Base-by-base conservation (phyloP, 2,329 filamentous ascomycete genomes). In the Pyrenophora tritici-repentis region DNA sequence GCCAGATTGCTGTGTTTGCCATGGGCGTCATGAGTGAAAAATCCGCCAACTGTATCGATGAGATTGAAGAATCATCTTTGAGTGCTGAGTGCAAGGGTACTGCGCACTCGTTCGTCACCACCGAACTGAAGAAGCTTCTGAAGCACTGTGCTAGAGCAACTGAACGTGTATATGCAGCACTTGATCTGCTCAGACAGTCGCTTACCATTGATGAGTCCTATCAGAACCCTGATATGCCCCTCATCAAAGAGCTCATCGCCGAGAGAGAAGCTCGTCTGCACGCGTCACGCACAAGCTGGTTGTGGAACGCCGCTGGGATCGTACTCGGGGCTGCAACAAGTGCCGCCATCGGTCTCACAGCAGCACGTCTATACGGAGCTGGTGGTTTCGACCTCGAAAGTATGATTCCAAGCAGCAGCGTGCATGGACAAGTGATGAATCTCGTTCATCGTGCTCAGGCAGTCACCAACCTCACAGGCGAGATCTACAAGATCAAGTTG, bases 91-190 rank as follows among this genome's bases (percentile, higher is more conserved):
- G 13, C 8, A 53, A 58, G 29, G 47, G 43, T 16, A 16, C 34
- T 18, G 46, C 56, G 3, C 53, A 50, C 6, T 17, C 36, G 6
- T 13, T 44, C 3, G 55, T 63, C 7, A 50, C 50, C 6, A 33
- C 14, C 6, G 62, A 65, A 31, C 26, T 63, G 13, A 42, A 42
- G 18, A 55, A 61, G 37, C 17, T 66, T 9, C 22, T 62, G 8
- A 53, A 59, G 26, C 39, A 61, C 38, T 53, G 50, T 6, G 57
- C 59, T 0, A 34, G 18, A 7, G 55, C 61, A 10, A 58, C 62
- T 6, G 34, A 52, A 9, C 22, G 41, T 14, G 47, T 62, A 6
- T 66, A 58, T 40, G 31, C 40, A 16, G 56, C 62, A 2, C 42
- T 58, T 17, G 59, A 65, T 34, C 3, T 55, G 2, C 50, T 66